Base-by-base conservation (phyloP, 2,329 filamentous ascomycete species). In the Neocatenulostroma microsporum region DNA sequence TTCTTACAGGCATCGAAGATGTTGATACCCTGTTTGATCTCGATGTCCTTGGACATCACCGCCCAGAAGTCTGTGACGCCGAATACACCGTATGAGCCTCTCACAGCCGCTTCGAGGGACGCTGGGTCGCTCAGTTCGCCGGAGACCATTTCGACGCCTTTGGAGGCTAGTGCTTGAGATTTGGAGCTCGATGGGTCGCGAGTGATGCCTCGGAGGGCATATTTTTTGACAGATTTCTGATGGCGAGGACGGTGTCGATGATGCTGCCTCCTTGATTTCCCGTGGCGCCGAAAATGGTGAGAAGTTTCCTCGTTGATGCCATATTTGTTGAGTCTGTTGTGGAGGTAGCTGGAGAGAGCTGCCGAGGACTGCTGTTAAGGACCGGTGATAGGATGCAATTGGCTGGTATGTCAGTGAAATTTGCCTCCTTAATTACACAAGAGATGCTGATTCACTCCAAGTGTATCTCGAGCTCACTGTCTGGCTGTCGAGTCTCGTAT, bases 231-330 rank as follows among this genome's bases (percentile, higher is more conserved):
- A 72, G 59, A 31, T 65, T 57, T 0, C 68, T 55, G 48, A 63
- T 58, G 17, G 51, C 44, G 9, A 70, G 61, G 13, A 73, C 53
- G 25, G 52, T 48, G 21, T 61, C 54, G 34, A 74, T 68, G 30
- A 79, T 64, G 7, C 71, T 73, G 43, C 72, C 69, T 32, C 77
- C 77, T 58, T 81, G 76, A 40, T 71, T 68, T 40, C 76, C 74
- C 13, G 74, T 79, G 28, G 74, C 70, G 19, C 74, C 74, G 47
- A 78, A 71, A 10, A 80, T 63, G 29, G 69, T 70, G 51, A 78
- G 63, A 48, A 72, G 59, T 47, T 69, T 71, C 34, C 48, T 48
- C 18, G 36, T 25, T 3, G 41, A 33, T 19, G 27, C 27, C 31
- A 28, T 32, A n/a, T n/a, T n/a, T n/a, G n/a, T n/a, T n/a, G n/a